Evolutionary conservation across 331 rosid species (phyloP).

Genomic region (Pyracantha coccinea): DNA sequence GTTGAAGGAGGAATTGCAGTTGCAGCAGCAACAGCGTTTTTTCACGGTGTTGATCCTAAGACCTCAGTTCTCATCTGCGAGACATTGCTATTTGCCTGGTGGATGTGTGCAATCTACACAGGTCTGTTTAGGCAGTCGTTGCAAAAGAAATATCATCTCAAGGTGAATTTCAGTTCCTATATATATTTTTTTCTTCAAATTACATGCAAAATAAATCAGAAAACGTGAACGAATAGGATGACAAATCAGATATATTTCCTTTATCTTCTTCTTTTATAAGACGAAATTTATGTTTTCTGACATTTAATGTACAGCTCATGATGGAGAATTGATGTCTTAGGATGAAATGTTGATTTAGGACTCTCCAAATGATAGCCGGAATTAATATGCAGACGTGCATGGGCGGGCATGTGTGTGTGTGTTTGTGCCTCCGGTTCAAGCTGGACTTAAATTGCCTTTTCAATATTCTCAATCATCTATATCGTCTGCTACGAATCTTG

Average conservation of each 20-base stretch:
- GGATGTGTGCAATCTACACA: slow-evolving; percentile 69
- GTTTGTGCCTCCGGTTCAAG: no score
- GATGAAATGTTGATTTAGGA: background rate
- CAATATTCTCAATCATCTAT: background rate
- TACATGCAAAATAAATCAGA: background rate
- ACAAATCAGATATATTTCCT: background rate
- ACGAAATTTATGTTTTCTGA: background rate
- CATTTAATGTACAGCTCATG: background rate
- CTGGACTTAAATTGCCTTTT: background rate
- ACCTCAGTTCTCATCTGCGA: slow-evolving; percentile 49
- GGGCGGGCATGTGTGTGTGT: background rate
- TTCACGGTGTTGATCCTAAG: slow-evolving; percentile 53
- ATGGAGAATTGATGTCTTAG: background rate
- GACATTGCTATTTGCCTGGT: slow-evolving; percentile 52
- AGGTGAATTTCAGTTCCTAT: slow-evolving; percentile 21
- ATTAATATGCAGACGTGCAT: no score
- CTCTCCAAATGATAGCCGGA: no score
- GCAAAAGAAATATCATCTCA: slow-evolving; percentile 58
- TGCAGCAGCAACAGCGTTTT: slow-evolving; percentile 36
- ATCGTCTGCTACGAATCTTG: background rate
- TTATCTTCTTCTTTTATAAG: background rate
- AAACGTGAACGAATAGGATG: background rate
- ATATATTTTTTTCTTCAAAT: background rate
- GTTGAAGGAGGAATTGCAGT: slow-evolving; percentile 56
- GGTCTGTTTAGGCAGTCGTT: slow-evolving; percentile 52